These are phyloP conservation scores for Tylopilus felleus DNA, from an alignment of 768 basidiomycete genomes.

Conservation along the genomic window DNA sequence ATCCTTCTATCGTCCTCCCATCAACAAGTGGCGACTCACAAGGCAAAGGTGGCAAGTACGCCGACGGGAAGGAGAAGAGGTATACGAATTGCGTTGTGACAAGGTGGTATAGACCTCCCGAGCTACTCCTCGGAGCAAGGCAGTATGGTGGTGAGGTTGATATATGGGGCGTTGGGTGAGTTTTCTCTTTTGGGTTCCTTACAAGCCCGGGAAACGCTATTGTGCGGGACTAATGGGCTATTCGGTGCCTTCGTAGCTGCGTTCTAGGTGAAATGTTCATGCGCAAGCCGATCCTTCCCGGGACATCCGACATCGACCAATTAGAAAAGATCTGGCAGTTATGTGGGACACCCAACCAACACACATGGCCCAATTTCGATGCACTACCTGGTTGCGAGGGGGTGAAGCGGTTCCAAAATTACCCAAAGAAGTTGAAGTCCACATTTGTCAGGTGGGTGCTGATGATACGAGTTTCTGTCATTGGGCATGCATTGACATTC, in stretches of 20 bases:
- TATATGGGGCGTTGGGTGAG: conserved; percentile 95
- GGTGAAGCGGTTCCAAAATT: conserved; percentile 56
- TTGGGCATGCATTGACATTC: conserved; percentile 2
- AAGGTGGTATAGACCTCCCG: conserved; percentile 92
- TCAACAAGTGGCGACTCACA: conserved; percentile 17
- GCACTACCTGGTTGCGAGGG: conserved; percentile 76
- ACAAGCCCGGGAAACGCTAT: neutral
- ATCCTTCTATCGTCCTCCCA: conserved; percentile 43
- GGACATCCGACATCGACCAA: conserved; percentile 89
- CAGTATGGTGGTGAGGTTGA: conserved; percentile 94
- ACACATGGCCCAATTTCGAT: conserved; percentile 77
- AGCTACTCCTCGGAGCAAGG: conserved; percentile 83
- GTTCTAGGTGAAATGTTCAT: conserved; percentile 97
- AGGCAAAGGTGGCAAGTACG: conserved; percentile 30
- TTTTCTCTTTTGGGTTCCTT: too few relatives aligned
- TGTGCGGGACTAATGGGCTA: neutral
- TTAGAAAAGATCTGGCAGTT: conserved; percentile 83
- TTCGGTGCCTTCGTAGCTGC: conserved; percentile 50
- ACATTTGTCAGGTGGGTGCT: conserved; percentile 59
- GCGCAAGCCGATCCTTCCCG: conserved; percentile 81
- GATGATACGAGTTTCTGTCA: neutral
- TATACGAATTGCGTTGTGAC: conserved; percentile 97
- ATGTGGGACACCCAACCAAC: conserved; percentile 86
- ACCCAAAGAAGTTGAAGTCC: conserved; percentile 53
- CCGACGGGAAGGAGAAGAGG: conserved; percentile 54